phyloP scores from a whole-genome alignment of 345 rosid species.

The Pseudoturritis turrita region DNA sequence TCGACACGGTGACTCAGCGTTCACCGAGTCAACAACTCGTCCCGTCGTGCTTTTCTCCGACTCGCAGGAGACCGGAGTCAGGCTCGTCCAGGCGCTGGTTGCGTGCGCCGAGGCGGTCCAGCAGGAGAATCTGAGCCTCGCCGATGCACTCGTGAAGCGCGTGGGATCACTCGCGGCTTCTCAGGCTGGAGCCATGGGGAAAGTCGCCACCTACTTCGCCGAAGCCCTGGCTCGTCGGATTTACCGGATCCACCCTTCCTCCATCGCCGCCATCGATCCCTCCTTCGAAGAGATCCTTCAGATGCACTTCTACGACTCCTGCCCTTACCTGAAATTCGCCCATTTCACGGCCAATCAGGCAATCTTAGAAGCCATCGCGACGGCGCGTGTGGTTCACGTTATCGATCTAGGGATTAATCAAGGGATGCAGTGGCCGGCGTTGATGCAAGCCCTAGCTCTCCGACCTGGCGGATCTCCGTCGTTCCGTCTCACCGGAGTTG shows the following conservation, averaged over 20 bases:
- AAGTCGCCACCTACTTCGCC: slow-evolving; percentile 72
- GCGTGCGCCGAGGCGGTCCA: slow-evolving; percentile 78
- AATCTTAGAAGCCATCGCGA: slow-evolving; percentile 65
- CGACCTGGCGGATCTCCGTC: slow-evolving; percentile 76
- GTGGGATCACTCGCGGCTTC: slow-evolving; percentile 47
- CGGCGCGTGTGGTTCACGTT: slow-evolving; percentile 71
- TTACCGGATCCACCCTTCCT: slow-evolving; percentile 7
- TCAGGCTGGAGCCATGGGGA: slow-evolving; percentile 50
- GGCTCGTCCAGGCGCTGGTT: slow-evolving; percentile 63
- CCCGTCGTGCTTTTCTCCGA: slow-evolving; percentile 54
- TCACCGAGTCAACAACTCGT: slow-evolving; percentile 34
- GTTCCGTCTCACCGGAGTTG: slow-evolving; percentile 72
- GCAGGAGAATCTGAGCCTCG: slow-evolving; percentile 51
- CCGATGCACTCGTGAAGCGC: slow-evolving; percentile 56
- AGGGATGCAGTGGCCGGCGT: slow-evolving; percentile 90
- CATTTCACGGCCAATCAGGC: slow-evolving; percentile 97
- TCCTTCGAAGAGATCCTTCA: slow-evolving; percentile 50
- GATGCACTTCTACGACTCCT: slow-evolving; percentile 78
- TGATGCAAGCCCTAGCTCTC: slow-evolving; percentile 81
- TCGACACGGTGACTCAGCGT: slow-evolving; percentile 16
- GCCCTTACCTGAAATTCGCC: slow-evolving; percentile 82
- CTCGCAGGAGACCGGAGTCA: slow-evolving; percentile 78
- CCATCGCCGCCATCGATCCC: slow-evolving; percentile 7
- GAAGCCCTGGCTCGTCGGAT: slow-evolving; percentile 61
- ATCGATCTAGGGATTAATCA: slow-evolving; percentile 75